Evolutionary conservation across 2,329 filamentous ascomycete genomes (phyloP).

Genomic region (Fusarium robinianum): DNA sequence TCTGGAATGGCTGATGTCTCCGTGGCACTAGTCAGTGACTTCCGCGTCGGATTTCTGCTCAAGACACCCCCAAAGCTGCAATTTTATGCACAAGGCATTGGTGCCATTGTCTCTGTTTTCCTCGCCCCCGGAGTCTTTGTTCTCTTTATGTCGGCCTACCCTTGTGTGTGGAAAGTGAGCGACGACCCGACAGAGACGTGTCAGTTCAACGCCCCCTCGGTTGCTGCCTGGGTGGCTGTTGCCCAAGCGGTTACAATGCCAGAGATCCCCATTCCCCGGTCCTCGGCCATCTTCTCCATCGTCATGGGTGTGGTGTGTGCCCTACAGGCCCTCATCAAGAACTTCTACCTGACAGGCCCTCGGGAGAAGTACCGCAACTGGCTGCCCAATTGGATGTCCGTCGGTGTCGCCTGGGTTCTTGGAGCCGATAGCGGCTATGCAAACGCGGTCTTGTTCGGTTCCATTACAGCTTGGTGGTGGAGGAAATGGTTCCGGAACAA

Average conservation of each 20-base stretch:
- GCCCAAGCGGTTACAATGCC: slow-evolving; percentile 63
- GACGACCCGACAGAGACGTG: slow-evolving; percentile 48
- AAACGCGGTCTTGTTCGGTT: slow-evolving; percentile 62
- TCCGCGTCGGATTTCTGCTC: slow-evolving; percentile 70
- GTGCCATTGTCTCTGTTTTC: slow-evolving; percentile 67
- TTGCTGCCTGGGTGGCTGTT: slow-evolving; percentile 68
- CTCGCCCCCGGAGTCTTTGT: slow-evolving; percentile 69
- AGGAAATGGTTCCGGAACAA: slow-evolving; percentile 52
- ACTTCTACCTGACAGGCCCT: slow-evolving; percentile 56
- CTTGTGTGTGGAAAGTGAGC: slow-evolving; percentile 62
- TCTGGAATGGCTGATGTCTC: slow-evolving; percentile 60
- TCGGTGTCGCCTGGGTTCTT: slow-evolving; percentile 63
- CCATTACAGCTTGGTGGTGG: slow-evolving; percentile 58
- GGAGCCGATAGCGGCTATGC: slow-evolving; percentile 57
- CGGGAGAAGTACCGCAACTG: slow-evolving; percentile 60
- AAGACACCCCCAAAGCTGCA: slow-evolving; percentile 67
- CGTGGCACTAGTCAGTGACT: slow-evolving; percentile 62
- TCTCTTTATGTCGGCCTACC: slow-evolving; percentile 69
- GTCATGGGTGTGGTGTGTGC: slow-evolving; percentile 56
- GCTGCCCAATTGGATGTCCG: slow-evolving; percentile 66
- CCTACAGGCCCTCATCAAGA: slow-evolving; percentile 56
- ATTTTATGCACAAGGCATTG: slow-evolving; percentile 67
- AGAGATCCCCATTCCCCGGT: slow-evolving; percentile 58
- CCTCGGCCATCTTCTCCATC: slow-evolving; percentile 61
- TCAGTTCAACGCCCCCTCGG: slow-evolving; percentile 65